Evolutionary conservation across 1,139 yeast genomes (phyloP).

Genomic region (Diutina neorugosa): DNA sequence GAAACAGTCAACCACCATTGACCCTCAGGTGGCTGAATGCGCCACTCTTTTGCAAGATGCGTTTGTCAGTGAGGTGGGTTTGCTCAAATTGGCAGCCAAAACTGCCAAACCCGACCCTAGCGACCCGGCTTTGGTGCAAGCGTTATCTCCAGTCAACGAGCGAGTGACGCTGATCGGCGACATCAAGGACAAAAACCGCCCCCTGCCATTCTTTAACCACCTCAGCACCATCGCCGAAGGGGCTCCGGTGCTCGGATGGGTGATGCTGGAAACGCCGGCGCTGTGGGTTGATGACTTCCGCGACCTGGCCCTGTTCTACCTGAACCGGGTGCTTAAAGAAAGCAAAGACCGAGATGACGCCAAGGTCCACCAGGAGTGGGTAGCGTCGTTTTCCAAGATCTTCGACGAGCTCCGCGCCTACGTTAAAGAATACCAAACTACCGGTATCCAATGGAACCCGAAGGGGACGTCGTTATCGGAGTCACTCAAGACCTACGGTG

Average conservation of each 20-base stretch:
- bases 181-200: conserved; percentile 65
- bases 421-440: conserved; percentile 65
- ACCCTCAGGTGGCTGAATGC: conserved; percentile 50
- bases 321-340: conserved; percentile 81
- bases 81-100: conserved; percentile 47
- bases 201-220: conserved; percentile 52
- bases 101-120: conserved; percentile 54
- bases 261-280: conserved; percentile 59
- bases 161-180: conserved; percentile 45
- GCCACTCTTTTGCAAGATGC: conserved; percentile 47
- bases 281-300: conserved; percentile 70
- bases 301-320: conserved; percentile 90
- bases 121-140: conserved; percentile 41
- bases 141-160: conserved; percentile 60
- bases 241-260: conserved; percentile 85
- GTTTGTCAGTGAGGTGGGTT: conserved; percentile 42
- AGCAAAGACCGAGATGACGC: conserved; percentile 52
- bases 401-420: conserved; percentile 62
- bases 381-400: conserved; percentile 44
- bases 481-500: conserved; percentile 10
- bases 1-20: conserved; percentile 43
- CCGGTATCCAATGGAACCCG: conserved; percentile 73
- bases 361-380: conserved; percentile 66
- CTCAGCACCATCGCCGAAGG: conserved; percentile 84
- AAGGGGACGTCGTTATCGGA: conserved; percentile 24